Evolutionary conservation across 1,139 yeast species (phyloP), one percentile per base, ranked within the genome.

Genomic region (Geotrichum macrosporum): DNA sequence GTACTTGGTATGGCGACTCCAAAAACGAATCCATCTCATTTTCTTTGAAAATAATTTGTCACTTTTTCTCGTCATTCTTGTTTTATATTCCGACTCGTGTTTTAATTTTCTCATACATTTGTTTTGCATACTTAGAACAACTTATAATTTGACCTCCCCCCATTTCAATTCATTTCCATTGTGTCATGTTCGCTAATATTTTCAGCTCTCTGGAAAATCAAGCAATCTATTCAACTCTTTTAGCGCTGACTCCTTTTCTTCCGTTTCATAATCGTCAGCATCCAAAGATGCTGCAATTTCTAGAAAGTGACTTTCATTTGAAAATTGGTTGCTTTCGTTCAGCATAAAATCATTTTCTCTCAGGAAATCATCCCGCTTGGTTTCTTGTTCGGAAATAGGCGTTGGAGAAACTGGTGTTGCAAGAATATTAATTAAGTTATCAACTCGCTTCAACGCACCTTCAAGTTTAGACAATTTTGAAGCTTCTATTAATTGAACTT

Each of bases 401-500:
- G n/a, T 19, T 20, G 41, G 35, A 18, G 46, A 36, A 4, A 43
- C 19, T 15, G 48, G 33, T 5, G 45, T 21, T 2, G 41, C 32
- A 9, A 41, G 21, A 3, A 21, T 31, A n/a, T 34, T 41, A 4
- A 46, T 40, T 9, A 46, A 15, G 13, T 41, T 40, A 12, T 46
- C 48, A 20, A 46, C 45, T 4, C 42, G 31, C 30, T 41, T 18
- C 26, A 46, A 27, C 3, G 48, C 44, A 15, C 29, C 22, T 8
- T 46, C 45, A 10, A 46, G 24, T n/a, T 36, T 46, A 10, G 35
- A 16, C 21, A 32, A n/a, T 8, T n/a, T 15, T n/a, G 27, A 13
- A 8, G 20, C 35, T 10, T 41, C 26, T 13, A 34, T 13, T 8
- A 15, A n/a, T 5, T 13, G 26, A 9, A n/a, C n/a, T n/a, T n/a